Percentiles rank a stretch among this genome's conserved stretches.
Evolutionary conservation across 2,329 filamentous ascomycete species (phyloP).

Genomic region (Colletotrichum coccodes): DNA sequence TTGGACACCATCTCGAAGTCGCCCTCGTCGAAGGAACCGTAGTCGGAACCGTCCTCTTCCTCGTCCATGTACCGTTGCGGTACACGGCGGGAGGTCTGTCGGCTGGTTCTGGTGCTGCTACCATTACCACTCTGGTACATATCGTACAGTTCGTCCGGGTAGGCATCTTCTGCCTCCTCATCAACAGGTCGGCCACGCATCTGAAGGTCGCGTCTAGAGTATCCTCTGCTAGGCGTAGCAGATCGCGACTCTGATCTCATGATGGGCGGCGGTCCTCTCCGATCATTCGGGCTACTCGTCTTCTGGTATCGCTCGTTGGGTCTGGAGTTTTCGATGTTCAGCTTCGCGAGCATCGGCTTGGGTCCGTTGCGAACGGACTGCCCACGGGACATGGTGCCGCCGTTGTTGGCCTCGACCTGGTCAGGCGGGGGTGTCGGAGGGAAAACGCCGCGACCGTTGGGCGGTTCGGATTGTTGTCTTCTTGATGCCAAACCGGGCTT

Average conservation of each 20-base stretch:
- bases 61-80: slow-evolving; percentile 79
- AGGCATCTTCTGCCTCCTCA: slow-evolving; percentile 69
- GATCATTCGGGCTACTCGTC: slow-evolving; percentile 52
- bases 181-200: slow-evolving; percentile 36
- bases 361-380: slow-evolving; percentile 71
- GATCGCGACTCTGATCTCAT: slow-evolving; percentile 53
- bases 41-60: slow-evolving; percentile 78
- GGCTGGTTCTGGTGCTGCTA: slow-evolving; percentile 51
- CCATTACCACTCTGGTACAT: slow-evolving; percentile 59
- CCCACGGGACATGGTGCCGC: slow-evolving; percentile 57
- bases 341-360: slow-evolving; percentile 69
- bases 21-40: slow-evolving; percentile 76
- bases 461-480: slow-evolving; percentile 87
- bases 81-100: slow-evolving; percentile 48
- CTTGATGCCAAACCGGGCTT: slow-evolving; percentile 84
- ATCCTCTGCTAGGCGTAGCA: slow-evolving; percentile 50
- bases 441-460: slow-evolving; percentile 80
- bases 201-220: slow-evolving; percentile 37
- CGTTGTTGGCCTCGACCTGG: slow-evolving; percentile 69
- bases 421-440: slow-evolving; percentile 99
- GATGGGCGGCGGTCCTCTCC: slow-evolving; percentile 41
- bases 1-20: slow-evolving; percentile 83
- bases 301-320: slow-evolving; percentile 66
- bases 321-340: slow-evolving; percentile 67
- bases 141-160: slow-evolving; percentile 77